Evolutionary conservation across 768 basidiomycete species (phyloP), one percentile per base, ranked within the genome.

Genomic region (Fomitopsis serialis): DNA sequence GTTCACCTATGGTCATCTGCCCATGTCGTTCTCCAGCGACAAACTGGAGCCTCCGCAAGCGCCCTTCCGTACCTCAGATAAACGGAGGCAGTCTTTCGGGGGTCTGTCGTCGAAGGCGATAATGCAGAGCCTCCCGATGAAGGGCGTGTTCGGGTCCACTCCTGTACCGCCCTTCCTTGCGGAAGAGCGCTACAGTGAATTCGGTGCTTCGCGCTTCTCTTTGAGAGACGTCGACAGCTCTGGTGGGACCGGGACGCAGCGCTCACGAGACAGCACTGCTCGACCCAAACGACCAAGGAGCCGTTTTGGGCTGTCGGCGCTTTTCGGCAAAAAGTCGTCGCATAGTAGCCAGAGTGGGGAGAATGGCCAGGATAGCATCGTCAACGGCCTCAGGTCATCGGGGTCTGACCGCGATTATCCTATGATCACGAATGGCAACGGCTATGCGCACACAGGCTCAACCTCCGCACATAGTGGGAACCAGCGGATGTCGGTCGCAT

Each of bases 81-180:
- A 61, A 35, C 76, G 90, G 55, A 75, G 90, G 42, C 90, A 91
- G 65, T 92, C 90, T 2, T 91, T 92, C 56, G 74, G 82, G 37
- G 91, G 89, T 17, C 69, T 80, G 21, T 71, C 79, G 13, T 78
- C 83, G 6, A 78, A 78, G 48, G 63, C 81, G 21, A 71, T 58
- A 9, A 58, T 73, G 22, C 82, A 82, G 59, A 85, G 78, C 10
- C 66, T 80, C 65, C 81, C 81, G 25, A 53, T 58, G 21, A 66
- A 60, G 23, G 59, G 48, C 52, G 55, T 55, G 12, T 49, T 50
- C 32, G 56, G 54, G 9, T 43, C 51, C 17, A 44, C 55, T 17
- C 58, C 59, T 47, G 54, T 59, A 1, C 61, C 61, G n/a, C 54
- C 61, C 19, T 66, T 59, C 64, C 58, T 61, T 13, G 63, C 58